A percentile compares a stretch with the other conserved stretches of the same genome.
These are phyloP conservation scores for Stentor coeruleus DNA, from an alignment of 73 alveolate genomes.

Conservation along the genomic window DNA sequence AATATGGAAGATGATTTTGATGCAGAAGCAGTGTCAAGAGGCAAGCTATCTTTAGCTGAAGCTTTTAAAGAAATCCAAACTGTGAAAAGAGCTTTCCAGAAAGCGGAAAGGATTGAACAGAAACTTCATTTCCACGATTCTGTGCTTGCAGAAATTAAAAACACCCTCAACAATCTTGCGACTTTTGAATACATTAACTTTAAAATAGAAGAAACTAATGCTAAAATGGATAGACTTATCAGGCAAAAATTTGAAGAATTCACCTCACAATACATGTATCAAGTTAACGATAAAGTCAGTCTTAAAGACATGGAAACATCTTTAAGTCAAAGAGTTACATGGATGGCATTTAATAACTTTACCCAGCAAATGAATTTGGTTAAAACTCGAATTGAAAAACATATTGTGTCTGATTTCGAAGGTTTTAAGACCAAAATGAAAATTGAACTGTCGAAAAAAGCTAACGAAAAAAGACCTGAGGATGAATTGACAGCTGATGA, in stretches of 20 bases:
- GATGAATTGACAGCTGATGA: not conserved
- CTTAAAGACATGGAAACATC: not conserved
- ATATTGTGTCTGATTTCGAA: conserved; percentile 18
- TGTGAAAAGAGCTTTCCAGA: not conserved
- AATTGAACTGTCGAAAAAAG: conserved; percentile 8
- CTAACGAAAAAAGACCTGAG: not conserved
- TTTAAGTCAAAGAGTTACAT: not conserved
- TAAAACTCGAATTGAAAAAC: conserved; percentile 5
- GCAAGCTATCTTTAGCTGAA: conserved; percentile 15
- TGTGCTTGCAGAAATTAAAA: not conserved
- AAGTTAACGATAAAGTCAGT: conserved; percentile 5
- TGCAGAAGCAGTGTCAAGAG: not conserved
- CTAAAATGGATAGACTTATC: not conserved
- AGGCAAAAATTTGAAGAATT: conserved; percentile 9
- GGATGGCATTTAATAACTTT: not conserved
- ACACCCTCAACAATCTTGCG: not conserved
- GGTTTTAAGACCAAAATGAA: conserved; percentile 21
- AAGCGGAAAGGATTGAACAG: not conserved
- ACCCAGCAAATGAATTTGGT: not conserved
- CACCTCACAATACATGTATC: not conserved
- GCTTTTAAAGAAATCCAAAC: conserved; percentile 13
- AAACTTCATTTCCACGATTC: not conserved
- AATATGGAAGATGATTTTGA: not conserved
- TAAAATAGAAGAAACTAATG: not conserved
- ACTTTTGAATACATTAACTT: not conserved